Evolutionary conservation across 805 yeast species (phyloP).

Genomic region (Suhomyces sp.): DNA sequence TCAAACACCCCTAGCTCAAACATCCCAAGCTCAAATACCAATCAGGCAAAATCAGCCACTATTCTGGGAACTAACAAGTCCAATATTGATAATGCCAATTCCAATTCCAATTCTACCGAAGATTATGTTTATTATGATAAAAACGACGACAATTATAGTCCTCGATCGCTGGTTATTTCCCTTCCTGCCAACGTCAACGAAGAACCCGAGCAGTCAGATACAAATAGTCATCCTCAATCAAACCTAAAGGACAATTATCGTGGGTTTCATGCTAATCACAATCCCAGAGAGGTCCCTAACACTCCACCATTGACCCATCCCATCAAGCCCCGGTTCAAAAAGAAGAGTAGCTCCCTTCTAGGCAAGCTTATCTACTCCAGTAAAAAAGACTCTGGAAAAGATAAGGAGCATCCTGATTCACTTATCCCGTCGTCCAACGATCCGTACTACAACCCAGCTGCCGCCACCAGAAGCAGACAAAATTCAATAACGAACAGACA

Average conservation of each 20-base stretch:
- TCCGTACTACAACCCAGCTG: background rate
- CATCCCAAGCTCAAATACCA: no score
- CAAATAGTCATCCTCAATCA: background rate
- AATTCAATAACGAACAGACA: conserved; percentile 7
- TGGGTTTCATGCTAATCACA: conserved; percentile 39
- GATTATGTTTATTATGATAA: background rate
- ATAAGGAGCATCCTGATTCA: background rate
- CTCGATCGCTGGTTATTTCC: conserved; percentile 11
- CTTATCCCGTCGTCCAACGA: background rate
- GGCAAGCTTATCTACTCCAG: conserved; percentile 39
- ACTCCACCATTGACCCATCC: conserved; percentile 50
- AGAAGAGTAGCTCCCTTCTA: conserved; percentile 34
- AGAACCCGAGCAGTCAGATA: background rate
- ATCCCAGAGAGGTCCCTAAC: conserved; percentile 27
- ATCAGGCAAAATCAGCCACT: no score
- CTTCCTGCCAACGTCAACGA: conserved; percentile 1
- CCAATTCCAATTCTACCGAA: background rate
- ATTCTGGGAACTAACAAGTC: no score
- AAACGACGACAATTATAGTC: conserved; percentile 12
- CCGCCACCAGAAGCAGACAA: conserved; percentile 6
- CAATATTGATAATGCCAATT: background rate
- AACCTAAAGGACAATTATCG: conserved; percentile 27
- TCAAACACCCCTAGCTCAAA: conserved; percentile 1
- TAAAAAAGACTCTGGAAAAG: conserved; percentile 28
- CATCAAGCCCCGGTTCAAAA: conserved; percentile 45